Evolutionary conservation across 108 stramenopile genomes (phyloP), one percentile per base, ranked within the genome.

Genomic region (Fragilaria crotonensis): DNA sequence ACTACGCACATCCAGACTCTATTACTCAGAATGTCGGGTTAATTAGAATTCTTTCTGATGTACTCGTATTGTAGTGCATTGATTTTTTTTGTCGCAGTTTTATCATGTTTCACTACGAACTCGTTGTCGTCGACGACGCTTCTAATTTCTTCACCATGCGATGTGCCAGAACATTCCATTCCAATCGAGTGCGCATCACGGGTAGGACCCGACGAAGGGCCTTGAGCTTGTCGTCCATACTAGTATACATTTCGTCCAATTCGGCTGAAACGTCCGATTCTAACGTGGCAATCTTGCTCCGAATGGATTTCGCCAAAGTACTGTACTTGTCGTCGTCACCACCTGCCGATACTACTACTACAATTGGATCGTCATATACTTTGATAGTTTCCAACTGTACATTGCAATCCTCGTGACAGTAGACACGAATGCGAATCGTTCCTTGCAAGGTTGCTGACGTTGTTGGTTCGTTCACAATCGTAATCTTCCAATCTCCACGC

Each of bases 181-280:
- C 85, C 92, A 94, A 89, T 72, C 82, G 85, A 18, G 82, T 84
- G 52, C 78, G 72, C 5, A 86, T 85, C 57, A 94, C 65, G 11
- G 92, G 92, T 72, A 90, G 67, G 51, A 90, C 82, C 22, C 89
- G 64, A 9, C 92, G 78, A 55, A 94, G 75, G 25, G 74, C 56
- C 63, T 80, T 76, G 30, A 90, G 53, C 26, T 72, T 64, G 7
- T 45, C 58, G 4, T 66, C 58, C 57, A 78, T 67, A n/a, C 45
- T 57, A 5, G 71, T 67, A 32, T 84, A 80, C 70, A 84, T 70
- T 17, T 61, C 70, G 33, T 60, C 52, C 26, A 85, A 44, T 48
- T 72, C 57, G 17, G 20, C 59, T 57, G 78, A 53, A 25, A 84
- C 25, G 44, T 69, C 64, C n/a, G 71, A 61, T 56, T 85, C 81